Conservation (phyloP, 106 monocot species). For the Hemerocallis citrina region DNA sequence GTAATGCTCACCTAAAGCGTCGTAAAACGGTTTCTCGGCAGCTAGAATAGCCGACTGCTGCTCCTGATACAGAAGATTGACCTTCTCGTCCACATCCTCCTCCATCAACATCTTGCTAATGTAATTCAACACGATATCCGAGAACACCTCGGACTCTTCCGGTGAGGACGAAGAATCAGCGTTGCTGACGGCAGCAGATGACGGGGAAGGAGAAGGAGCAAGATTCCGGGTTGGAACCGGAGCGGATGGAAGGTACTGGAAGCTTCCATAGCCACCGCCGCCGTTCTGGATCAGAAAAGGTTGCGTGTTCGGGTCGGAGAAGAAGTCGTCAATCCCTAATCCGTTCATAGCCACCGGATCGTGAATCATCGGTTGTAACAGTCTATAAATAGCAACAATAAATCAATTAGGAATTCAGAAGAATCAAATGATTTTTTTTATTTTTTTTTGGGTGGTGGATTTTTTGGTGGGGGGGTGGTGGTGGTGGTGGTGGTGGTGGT, state of each 20-base stretch:
- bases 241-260: neutral
- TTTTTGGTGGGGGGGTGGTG: too few relatives aligned
- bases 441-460: too few relatives aligned
- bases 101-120: slow-evolving; percentile 80
- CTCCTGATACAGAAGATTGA: slow-evolving; percentile 28
- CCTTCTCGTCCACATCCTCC: slow-evolving; percentile 81
- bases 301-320: slow-evolving; percentile 1
- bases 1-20: slow-evolving; percentile 60
- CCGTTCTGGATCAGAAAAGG: too few relatives aligned
- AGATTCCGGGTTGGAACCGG: neutral
- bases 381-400: too few relatives aligned
- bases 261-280: too few relatives aligned
- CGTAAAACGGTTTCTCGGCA: slow-evolving; percentile 85
- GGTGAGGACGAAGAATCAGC: slow-evolving; percentile 13
- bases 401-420: too few relatives aligned
- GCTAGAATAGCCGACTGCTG: slow-evolving; percentile 22
- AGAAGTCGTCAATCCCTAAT: slow-evolving; percentile 11
- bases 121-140: slow-evolving; percentile 50
- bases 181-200: neutral
- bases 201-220: neutral
- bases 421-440: too few relatives aligned
- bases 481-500: too few relatives aligned
- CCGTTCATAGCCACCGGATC: slow-evolving; percentile 9
- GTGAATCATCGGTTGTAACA: slow-evolving; percentile 12
- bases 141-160: slow-evolving; percentile 38